Conservation (phyloP, 1,139 yeast species). For the Lodderomyces elongisporus region DNA sequence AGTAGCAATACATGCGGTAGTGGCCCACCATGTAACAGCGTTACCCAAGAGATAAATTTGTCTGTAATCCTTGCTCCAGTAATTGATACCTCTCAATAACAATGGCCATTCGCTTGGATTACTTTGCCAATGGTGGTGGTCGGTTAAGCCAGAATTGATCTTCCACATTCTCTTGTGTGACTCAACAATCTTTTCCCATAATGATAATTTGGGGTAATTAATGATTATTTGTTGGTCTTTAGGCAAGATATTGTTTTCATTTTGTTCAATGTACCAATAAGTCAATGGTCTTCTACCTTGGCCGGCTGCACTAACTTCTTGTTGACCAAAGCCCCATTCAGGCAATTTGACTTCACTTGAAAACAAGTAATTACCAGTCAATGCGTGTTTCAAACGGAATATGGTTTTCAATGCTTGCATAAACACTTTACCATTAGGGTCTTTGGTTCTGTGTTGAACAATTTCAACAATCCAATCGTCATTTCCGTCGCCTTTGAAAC, state of each 20-base stretch:
- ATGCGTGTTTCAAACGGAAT: slow-evolving; percentile 83
- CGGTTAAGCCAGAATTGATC: slow-evolving; percentile 78
- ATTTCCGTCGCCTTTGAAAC: slow-evolving; percentile 90
- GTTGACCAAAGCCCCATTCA: slow-evolving; percentile 91
- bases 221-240: slow-evolving; percentile 27
- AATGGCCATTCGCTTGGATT: slow-evolving; percentile 88
- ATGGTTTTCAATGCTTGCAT: slow-evolving; percentile 79
- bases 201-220: slow-evolving; percentile 59
- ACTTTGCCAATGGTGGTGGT: slow-evolving; percentile 84
- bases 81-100: slow-evolving; percentile 86
- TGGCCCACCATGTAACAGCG: slow-evolving; percentile 85
- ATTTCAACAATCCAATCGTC: slow-evolving; percentile 93
- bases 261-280: slow-evolving; percentile 86
- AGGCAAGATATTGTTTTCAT: slow-evolving; percentile 39
- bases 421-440: slow-evolving; percentile 54
- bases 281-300: slow-evolving; percentile 73
- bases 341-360: slow-evolving; percentile 86
- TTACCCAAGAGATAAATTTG: slow-evolving; percentile 90
- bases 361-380: slow-evolving; percentile 85
- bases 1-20: slow-evolving; percentile 52
- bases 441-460: slow-evolving; percentile 51
- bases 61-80: slow-evolving; percentile 76
- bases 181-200: slow-evolving; percentile 69
- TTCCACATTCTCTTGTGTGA: slow-evolving; percentile 89
- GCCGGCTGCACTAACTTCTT: slow-evolving; percentile 89